A percentile compares a stretch with the other conserved stretches of the same genome.
phyloP scores from a whole-genome alignment of 805 yeast genomes.

The Henningerozyma blattae region DNA sequence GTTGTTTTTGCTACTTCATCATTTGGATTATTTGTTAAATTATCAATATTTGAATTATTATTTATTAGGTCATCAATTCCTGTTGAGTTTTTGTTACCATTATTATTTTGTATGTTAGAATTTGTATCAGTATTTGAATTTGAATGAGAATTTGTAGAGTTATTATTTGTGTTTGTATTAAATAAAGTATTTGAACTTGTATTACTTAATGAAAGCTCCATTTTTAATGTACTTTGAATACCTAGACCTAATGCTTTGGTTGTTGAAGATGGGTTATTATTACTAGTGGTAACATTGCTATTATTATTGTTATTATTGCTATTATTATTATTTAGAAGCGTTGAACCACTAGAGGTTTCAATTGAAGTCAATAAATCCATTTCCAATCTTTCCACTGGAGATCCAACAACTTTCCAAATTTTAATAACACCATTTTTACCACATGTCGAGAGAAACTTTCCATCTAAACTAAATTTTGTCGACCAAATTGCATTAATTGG shows the following conservation, averaged over 20 bases:
- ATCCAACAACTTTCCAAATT: slow-evolving; percentile 71
- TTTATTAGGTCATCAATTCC: too few relatives aligned
- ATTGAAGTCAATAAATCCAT: slow-evolving; percentile 13
- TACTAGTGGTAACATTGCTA: background rate
- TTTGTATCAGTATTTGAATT: background rate
- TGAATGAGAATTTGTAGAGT: background rate
- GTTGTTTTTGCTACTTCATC: background rate
- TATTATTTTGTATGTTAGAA: background rate
- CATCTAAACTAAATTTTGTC: slow-evolving; percentile 65
- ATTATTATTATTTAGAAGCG: background rate
- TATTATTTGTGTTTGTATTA: background rate
- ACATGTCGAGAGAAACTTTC: slow-evolving; percentile 73
- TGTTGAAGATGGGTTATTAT: background rate
- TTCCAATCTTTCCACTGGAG: slow-evolving; percentile 56
- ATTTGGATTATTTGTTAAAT: too few relatives aligned
- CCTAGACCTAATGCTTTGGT: background rate
- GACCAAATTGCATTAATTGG: slow-evolving; percentile 47
- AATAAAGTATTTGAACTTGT: background rate
- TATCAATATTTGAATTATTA: too few relatives aligned
- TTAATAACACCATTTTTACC: slow-evolving; percentile 61
- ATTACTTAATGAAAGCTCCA: too few relatives aligned
- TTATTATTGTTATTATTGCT: background rate
- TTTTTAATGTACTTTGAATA: background rate
- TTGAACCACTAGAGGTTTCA: slow-evolving; percentile 1
- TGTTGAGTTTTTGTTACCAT: background rate